Percentiles rank a stretch among this genome's conserved stretches.
These are phyloP conservation scores for Blastomyces gilchristii DNA, from an alignment of 2,329 filamentous ascomycete species.

Conservation along the genomic window DNA sequence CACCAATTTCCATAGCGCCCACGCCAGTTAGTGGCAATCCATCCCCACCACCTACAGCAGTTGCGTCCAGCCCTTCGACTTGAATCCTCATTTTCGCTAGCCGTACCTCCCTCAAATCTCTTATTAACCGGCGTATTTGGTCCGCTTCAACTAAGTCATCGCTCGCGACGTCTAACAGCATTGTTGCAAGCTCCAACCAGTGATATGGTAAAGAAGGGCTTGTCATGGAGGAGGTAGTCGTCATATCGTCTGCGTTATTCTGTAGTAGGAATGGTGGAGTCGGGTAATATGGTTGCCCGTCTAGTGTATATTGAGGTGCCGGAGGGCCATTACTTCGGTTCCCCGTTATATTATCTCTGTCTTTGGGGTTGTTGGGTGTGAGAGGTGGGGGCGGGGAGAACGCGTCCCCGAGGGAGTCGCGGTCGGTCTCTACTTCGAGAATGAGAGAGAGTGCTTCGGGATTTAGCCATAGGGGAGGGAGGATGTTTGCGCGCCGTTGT, in stretches of 20 bases:
- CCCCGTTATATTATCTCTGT: constrained; percentile 13
- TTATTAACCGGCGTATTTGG: constrained; percentile 61
- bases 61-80: constrained; percentile 55
- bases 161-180: constrained; percentile 71
- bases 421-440: constrained; percentile 67
- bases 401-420: constrained; percentile 48
- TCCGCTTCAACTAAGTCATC: constrained; percentile 72
- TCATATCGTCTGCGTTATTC: constrained; percentile 49
- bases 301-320: constrained; percentile 25
- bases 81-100: constrained; percentile 79
- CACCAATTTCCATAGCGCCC: constrained; percentile 84
- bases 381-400: constrained; percentile 71
- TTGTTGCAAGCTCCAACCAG: constrained; percentile 85
- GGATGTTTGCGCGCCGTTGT: constrained; percentile 84
- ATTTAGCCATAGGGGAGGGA: constrained; percentile 81
- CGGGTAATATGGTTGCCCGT: constrained; percentile 31
- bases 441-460: constrained; percentile 64
- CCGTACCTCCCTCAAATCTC: constrained; percentile 76
- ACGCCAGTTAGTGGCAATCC: constrained; percentile 72
- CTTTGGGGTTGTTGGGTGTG: constrained; percentile 31
- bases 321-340: constrained; percentile 16
- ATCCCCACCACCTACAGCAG: constrained; percentile 48
- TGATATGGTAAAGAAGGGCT: constrained; percentile 67
- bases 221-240: background rate
- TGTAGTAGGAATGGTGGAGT: constrained; percentile 70